A percentile compares a stretch with the other conserved stretches of the same genome.
These are phyloP conservation scores for Saturnispora bothae DNA, from an alignment of 805 yeast species.

Conservation along the genomic window DNA sequence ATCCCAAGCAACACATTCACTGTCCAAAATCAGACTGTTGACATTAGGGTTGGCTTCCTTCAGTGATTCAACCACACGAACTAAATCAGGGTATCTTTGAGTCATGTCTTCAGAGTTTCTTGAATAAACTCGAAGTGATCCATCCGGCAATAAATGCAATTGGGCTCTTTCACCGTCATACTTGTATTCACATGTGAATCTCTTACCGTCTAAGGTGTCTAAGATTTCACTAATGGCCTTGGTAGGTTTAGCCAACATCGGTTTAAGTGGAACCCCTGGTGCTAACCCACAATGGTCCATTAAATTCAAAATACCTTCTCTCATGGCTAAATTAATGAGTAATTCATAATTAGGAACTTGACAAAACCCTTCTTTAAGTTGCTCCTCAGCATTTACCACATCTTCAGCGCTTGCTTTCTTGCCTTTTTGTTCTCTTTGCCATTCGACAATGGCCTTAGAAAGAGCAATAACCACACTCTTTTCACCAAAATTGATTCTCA, in stretches of 20 bases:
- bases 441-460: slow-evolving; percentile 68
- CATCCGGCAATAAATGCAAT: slow-evolving; percentile 61
- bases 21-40: slow-evolving; percentile 67
- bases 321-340: slow-evolving; percentile 53
- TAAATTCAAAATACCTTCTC: slow-evolving; percentile 58
- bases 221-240: slow-evolving; percentile 86
- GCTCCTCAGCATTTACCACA: slow-evolving; percentile 60
- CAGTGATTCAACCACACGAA: slow-evolving; percentile 50
- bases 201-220: slow-evolving; percentile 75
- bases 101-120: slow-evolving; percentile 97
- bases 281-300: slow-evolving; percentile 60
- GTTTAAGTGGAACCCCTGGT: slow-evolving; percentile 92
- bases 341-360: slow-evolving; percentile 86
- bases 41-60: slow-evolving; percentile 25
- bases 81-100: slow-evolving; percentile 85
- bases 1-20: slow-evolving; percentile 99
- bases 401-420: slow-evolving; percentile 30
- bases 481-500: slow-evolving; percentile 90
- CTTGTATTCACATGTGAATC: slow-evolving; percentile 91
- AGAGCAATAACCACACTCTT: slow-evolving; percentile 78
- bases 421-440: slow-evolving; percentile 35
- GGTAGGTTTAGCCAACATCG: slow-evolving; percentile 98
- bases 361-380: slow-evolving; percentile 75
- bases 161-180: slow-evolving; percentile 98
- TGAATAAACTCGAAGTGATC: slow-evolving; percentile 69